Evolutionary conservation across 83 land plant species (phyloP).

Genomic region (Thuja plicata): DNA sequence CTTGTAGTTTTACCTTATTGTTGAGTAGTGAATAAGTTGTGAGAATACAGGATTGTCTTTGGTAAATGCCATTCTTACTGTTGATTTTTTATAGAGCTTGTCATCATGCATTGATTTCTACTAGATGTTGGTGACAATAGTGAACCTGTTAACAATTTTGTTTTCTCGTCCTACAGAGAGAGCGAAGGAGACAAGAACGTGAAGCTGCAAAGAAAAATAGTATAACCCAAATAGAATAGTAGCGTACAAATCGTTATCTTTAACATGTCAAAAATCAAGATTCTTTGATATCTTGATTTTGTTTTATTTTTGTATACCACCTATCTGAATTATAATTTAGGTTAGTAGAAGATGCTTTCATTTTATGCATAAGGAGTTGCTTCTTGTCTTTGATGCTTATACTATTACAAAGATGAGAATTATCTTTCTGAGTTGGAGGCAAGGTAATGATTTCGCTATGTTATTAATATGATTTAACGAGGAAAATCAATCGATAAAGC

Average conservation of each 20-base stretch:
- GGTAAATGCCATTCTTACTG: neutral
- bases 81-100: neutral
- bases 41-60: neutral
- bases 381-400: neutral
- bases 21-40: neutral
- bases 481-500: neutral
- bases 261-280: neutral
- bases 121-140: neutral
- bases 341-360: neutral
- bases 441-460: neutral
- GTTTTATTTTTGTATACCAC: neutral
- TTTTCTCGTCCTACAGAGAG: neutral
- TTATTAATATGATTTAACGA: neutral
- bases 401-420: neutral
- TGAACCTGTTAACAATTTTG: neutral
- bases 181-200: slow-evolving; percentile 3
- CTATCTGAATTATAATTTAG: neutral
- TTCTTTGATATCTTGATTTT: neutral
- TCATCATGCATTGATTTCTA: neutral
- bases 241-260: neutral
- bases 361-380: neutral
- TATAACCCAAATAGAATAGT: neutral
- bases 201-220: neutral
- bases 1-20: neutral
- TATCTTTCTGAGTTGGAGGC: neutral